Conservation (phyloP, 2,329 filamentous ascomycete genomes). For the Capronia americana region DNA sequence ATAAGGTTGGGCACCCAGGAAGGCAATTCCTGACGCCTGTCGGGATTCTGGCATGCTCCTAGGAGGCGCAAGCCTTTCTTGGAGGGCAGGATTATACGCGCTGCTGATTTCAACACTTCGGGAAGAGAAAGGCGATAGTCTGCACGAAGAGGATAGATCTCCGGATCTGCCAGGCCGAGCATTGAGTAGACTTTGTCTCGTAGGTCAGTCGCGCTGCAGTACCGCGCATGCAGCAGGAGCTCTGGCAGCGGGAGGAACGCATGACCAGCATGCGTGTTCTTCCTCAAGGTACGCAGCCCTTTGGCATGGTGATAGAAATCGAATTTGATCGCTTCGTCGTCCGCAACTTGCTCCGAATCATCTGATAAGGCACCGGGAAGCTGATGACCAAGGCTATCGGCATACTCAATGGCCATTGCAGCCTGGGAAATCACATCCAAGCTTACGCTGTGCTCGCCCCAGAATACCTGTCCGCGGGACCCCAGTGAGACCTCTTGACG, state of each 20-base stretch:
- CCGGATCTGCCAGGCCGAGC: constrained; percentile 17
- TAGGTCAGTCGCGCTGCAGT: constrained; percentile 19
- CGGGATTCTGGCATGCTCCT: constrained; percentile 13
- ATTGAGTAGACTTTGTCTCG: constrained; percentile 24
- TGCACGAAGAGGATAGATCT: constrained; percentile 13
- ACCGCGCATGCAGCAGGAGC: constrained; percentile 3
- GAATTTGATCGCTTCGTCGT: not conserved
- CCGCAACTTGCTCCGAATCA: not conserved
- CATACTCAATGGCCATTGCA: constrained; percentile 18
- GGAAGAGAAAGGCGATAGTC: constrained; percentile 14
- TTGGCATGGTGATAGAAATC: constrained; percentile 16
- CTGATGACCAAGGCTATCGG: constrained; percentile 2
- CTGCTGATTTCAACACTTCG: constrained; percentile 10
- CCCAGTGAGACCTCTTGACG: constrained; percentile 15
- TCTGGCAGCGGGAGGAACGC: constrained; percentile 5
- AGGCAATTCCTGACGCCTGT: constrained; percentile 11
- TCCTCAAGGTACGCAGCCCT: constrained; percentile 11
- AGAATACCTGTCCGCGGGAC: constrained; percentile 4
- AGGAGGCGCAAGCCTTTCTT: constrained; percentile 17
- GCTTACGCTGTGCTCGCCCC: constrained; percentile 9
- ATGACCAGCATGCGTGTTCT: constrained; percentile 4
- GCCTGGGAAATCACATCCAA: constrained; percentile 18
- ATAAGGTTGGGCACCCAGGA: constrained; percentile 20
- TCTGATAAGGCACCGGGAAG: not conserved
- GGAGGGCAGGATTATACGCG: constrained; percentile 10